phyloP scores from a whole-genome alignment of 2,329 filamentous ascomycete species.

The Cladosporium cucumerinum region DNA sequence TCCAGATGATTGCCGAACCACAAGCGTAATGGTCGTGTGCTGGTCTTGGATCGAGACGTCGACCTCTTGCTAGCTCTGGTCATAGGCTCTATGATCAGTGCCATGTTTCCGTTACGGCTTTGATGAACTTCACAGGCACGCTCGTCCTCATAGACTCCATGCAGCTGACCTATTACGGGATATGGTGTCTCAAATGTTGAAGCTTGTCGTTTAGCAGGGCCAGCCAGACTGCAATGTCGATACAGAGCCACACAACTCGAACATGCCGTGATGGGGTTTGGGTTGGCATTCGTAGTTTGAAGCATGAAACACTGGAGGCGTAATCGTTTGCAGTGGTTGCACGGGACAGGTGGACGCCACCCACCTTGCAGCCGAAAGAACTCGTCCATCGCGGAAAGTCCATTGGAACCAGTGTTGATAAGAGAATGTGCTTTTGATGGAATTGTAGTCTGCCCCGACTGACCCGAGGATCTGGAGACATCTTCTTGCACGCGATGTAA shows the following conservation, averaged over 20 bases:
- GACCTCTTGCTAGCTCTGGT: neutral
- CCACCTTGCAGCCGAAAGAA: conserved; percentile 3
- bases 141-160: conserved; percentile 3
- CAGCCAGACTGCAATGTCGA: conserved; percentile 3
- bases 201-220: neutral
- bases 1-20: neutral
- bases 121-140: neutral
- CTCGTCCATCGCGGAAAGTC: neutral
- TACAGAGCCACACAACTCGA: conserved; percentile 8
- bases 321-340: neutral
- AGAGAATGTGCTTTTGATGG: neutral
- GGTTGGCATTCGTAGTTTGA: neutral
- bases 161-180: conserved; percentile 7
- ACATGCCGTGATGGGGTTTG: conserved; percentile 6
- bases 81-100: neutral
- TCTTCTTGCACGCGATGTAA: neutral
- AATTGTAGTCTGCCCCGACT: neutral
- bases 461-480: neutral
- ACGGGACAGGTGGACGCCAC: neutral
- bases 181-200: conserved; percentile 2
- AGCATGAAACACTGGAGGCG: conserved; percentile 11
- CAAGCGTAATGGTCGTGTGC: conserved; percentile 1
- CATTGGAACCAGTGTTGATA: neutral
- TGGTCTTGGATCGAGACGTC: neutral
- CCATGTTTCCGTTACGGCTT: neutral